A percentile compares a stretch with the other conserved stretches of the same genome.
Conservation (phyloP, 2,329 filamentous ascomycete species). For the Botrytis tulipae region DNA sequence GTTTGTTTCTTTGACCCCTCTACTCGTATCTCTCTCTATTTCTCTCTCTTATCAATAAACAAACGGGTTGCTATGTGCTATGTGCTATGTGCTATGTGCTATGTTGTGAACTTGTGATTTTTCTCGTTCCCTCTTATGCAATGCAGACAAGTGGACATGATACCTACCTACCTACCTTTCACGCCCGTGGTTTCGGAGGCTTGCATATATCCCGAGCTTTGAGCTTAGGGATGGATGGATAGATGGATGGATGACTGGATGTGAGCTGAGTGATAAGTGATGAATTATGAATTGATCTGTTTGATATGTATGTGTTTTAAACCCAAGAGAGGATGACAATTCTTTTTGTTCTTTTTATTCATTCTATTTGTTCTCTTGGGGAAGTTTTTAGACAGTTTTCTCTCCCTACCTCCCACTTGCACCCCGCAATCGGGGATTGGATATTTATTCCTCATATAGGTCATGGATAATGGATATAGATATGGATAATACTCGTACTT, state of each 20-base stretch:
- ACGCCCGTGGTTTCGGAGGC: constrained; percentile 5
- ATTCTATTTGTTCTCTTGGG: not conserved
- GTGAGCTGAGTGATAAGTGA: not conserved
- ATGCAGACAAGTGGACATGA: not conserved
- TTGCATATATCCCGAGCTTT: not conserved
- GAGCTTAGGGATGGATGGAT: not conserved
- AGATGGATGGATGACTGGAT: not conserved
- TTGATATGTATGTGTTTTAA: not conserved
- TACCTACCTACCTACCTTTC: not conserved
- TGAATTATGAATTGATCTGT: not conserved
- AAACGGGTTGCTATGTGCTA: constrained; percentile 8
- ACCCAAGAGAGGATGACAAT: not conserved
- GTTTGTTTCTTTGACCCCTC: not conserved
- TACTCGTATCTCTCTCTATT: no score
- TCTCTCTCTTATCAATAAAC: not conserved
- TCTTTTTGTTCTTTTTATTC: not conserved
- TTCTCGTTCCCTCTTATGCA: not conserved
- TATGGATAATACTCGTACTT: not conserved
- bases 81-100: not conserved
- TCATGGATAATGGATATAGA: not conserved
- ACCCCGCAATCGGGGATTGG: constrained; percentile 1
- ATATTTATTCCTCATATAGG: not conserved
- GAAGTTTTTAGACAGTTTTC: not conserved
- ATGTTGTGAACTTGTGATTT: no score
- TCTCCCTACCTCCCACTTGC: not conserved